Percentiles rank a stretch among this genome's conserved stretches.
Evolutionary conservation across 305 asterid species (phyloP).

Genomic region (Petunia hybrid): DNA sequence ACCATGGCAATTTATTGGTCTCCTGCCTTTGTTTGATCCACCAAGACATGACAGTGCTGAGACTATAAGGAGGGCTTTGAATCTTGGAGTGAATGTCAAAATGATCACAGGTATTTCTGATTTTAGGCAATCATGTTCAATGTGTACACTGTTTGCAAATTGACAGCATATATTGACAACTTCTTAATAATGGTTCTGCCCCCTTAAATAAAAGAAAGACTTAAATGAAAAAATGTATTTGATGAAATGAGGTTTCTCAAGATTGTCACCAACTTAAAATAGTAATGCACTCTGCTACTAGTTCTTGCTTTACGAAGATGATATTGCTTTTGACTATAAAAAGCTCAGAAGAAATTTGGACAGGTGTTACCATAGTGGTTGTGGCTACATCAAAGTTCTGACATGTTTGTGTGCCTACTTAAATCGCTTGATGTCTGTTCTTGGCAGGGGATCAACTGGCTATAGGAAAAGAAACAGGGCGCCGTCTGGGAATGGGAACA

Average conservation of each 20-base stretch:
- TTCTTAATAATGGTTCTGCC: constrained; percentile 10
- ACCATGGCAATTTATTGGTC: constrained; percentile 58
- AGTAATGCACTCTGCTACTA: constrained; percentile 7
- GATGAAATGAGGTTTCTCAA: neutral
- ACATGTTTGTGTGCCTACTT: constrained; percentile 2
- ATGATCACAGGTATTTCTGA: constrained; percentile 52
- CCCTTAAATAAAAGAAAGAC: neutral
- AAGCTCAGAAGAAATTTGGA: neutral
- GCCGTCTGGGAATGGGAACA: constrained; percentile 97
- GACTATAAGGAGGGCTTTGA: constrained; percentile 57
- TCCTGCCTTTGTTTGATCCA: constrained; percentile 60
- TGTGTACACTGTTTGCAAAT: neutral
- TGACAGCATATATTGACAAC: constrained; percentile 22
- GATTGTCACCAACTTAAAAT: constrained; percentile 6
- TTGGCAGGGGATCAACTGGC: constrained; percentile 94
- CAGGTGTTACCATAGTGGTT: neutral
- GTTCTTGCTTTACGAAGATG: constrained; percentile 13
- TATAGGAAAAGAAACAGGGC: constrained; percentile 95
- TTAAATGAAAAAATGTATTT: neutral
- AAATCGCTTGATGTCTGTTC: neutral
- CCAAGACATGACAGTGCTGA: constrained; percentile 61
- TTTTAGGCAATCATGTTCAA: neutral
- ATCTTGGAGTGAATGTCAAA: constrained; percentile 61
- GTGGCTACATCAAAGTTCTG: neutral
- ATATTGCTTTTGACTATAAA: constrained; percentile 2